Base-by-base conservation (phyloP, 495 filamentous ascomycete species). In the Penicillium canescens region DNA sequence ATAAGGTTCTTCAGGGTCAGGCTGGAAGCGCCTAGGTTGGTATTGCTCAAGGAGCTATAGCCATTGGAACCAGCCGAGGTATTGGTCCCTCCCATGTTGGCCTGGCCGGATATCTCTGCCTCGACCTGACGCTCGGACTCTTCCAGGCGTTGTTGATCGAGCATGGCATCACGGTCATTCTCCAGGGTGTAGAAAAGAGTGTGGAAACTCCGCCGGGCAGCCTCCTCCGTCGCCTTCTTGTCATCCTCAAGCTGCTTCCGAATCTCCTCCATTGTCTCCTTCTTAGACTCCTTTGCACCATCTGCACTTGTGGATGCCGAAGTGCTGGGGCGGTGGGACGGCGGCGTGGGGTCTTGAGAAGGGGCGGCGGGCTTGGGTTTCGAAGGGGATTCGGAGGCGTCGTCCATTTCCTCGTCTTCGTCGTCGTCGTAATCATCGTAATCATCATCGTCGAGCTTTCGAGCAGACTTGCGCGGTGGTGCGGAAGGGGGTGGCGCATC, bases 1-100 rank as follows among this genome's bases (percentile, higher is more conserved):
- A 99, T 97, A 36, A 99, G 81, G 68, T 99, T 92, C 68, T 98
- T 98, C 46, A 99, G 73, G 10, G 93, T 97, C 50, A 99, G 75
- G 63, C 91, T 98, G n/a, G 94, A 97, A 39, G 94, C 92, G 63
- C 94, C 94, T 10, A 99, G 81, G 70, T 98, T 97, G 24, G 92
- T 89, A 65, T 83, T 95, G 65, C 91, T 95, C 49, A 99, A 77
- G 14, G 89, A 92, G 55, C 94, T 92, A 58, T 92, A 90, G 46
- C 84, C 83, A 55, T 72, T 76, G 40, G 74, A 69, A 20, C 67
- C 72, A 14, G 81, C 75, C 16, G 78, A 78, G 31, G 75, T 61
- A 36, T 74, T 71, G 45, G 63, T 78, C 23, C 73, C 76, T 12
- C 72, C 74, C 39, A 76, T 64, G 52, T 73, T 79, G 51, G 68